Evolutionary conservation across 495 filamentous ascomycete genomes (phyloP).

Genomic region (Aspergillus olivimuriae): DNA sequence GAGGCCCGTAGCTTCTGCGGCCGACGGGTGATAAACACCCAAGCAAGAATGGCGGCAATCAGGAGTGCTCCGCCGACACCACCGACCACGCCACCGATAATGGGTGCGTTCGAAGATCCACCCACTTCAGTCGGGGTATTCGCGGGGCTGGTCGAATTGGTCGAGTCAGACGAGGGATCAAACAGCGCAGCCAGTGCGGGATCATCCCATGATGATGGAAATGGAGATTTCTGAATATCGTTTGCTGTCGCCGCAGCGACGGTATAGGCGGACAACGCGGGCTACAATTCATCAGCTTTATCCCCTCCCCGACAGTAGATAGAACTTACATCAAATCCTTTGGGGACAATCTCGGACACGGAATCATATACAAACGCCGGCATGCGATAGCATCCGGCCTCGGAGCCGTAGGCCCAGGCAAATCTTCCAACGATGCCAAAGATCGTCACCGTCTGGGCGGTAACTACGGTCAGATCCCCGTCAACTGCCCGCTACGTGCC

Average conservation of each 20-base stretch:
- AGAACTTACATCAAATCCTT: slow-evolving; percentile 9
- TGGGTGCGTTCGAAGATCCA: slow-evolving; percentile 3
- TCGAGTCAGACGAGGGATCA: neutral
- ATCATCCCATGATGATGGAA: slow-evolving; percentile 8
- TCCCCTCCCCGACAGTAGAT: neutral
- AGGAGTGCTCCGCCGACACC: slow-evolving; percentile 1
- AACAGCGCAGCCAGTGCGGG: neutral
- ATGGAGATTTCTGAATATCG: slow-evolving; percentile 8
- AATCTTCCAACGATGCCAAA: slow-evolving; percentile 14
- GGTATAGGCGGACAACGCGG: slow-evolving; percentile 1
- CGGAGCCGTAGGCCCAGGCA: slow-evolving; percentile 6
- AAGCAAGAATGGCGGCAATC: neutral
- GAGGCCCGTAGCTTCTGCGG: neutral
- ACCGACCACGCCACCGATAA: slow-evolving; percentile 3
- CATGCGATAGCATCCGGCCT: slow-evolving; percentile 10
- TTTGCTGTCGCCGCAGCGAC: slow-evolving; percentile 6
- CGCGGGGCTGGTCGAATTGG: neutral
- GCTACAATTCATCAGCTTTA: too few relatives aligned
- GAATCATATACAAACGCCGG: slow-evolving; percentile 16
- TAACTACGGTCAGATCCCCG: slow-evolving; percentile 80
- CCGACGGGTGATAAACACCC: neutral
- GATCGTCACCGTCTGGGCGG: slow-evolving; percentile 69
- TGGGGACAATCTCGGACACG: slow-evolving; percentile 5
- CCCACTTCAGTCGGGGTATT: neutral
- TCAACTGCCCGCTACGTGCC: slow-evolving; percentile 62